Conservation (phyloP, 805 yeast genomes). For the Zygosaccharomyces gambellarensis region DNA sequence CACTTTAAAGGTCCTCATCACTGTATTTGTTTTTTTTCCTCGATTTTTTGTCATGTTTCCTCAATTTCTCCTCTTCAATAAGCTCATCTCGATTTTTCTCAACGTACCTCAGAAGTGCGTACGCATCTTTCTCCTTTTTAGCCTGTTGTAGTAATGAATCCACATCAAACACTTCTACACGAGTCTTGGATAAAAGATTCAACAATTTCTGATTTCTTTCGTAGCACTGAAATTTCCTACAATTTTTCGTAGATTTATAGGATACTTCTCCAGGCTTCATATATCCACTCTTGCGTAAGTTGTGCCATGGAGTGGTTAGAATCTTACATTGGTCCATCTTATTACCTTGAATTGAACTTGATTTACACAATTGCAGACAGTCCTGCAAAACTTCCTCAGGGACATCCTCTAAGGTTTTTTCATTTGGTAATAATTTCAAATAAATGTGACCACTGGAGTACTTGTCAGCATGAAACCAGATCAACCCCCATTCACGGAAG, state of each 20-base stretch:
- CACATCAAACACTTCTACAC: conserved; percentile 43
- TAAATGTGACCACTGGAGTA: conserved; percentile 75
- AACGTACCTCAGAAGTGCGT: conserved; percentile 20
- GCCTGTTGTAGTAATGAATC: conserved; percentile 29
- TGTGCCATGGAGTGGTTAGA: conserved; percentile 69
- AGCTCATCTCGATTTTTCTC: conserved; percentile 17
- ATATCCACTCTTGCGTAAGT: conserved; percentile 57
- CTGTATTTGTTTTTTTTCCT: conserved; percentile 12
- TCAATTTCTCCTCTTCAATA: conserved; percentile 21
- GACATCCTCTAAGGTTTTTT: conserved; percentile 43
- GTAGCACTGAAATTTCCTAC: conserved; percentile 49
- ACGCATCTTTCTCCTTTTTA: conserved; percentile 30
- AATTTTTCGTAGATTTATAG: conserved; percentile 54
- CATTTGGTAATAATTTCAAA: conserved; percentile 48
- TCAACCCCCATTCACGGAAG: conserved; percentile 46
- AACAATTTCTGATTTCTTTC: conserved; percentile 54
- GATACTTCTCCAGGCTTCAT: conserved; percentile 81
- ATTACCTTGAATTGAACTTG: conserved; percentile 72
- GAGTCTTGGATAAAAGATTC: conserved; percentile 61
- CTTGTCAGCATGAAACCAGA: conserved; percentile 81
- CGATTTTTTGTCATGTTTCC: conserved; percentile 20
- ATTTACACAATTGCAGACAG: conserved; percentile 69
- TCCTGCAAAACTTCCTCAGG: conserved; percentile 49
- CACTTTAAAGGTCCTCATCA: not conserved
- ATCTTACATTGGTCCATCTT: conserved; percentile 62